A percentile compares a stretch with the other conserved stretches of the same genome.
Evolutionary conservation across 139 green algal genomes (phyloP).

Genomic region (Eudorina sp.): DNA sequence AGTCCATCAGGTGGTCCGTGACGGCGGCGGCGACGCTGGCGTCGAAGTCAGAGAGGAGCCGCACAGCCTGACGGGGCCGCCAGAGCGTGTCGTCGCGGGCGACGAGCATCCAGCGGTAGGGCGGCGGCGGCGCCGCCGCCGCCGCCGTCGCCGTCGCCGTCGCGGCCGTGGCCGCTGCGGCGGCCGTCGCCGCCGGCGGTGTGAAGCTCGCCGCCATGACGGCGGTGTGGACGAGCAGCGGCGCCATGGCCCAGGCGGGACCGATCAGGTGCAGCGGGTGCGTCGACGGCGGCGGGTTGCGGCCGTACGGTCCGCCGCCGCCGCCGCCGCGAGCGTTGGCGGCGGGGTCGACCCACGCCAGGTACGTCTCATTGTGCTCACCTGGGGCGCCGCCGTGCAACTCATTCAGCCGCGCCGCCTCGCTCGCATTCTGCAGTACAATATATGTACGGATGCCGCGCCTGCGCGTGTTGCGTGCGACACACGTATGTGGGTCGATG

Average conservation of each 20-base stretch:
- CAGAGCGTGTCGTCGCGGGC: conserved; percentile 45
- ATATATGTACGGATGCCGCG: conserved; percentile 41
- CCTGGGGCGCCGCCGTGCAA: neutral
- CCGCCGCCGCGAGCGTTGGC: neutral
- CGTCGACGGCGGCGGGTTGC: neutral
- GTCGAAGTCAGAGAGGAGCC: neutral
- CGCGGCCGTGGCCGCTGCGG: neutral
- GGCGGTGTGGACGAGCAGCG: neutral
- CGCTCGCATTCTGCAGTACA: neutral
- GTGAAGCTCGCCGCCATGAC: neutral
- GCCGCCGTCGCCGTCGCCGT: neutral
- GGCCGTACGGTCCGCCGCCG: neutral
- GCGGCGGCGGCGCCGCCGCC: neutral
- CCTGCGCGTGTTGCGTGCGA: conserved; percentile 2
- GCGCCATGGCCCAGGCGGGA: conserved; percentile 19
- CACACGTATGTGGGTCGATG: too few relatives aligned
- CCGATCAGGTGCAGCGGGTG: conserved; percentile 6
- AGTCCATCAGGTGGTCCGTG: conserved; percentile 29
- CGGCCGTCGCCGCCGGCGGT: neutral
- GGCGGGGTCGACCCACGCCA: neutral
- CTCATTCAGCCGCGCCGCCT: neutral
- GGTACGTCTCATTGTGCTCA: neutral
- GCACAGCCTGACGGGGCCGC: neutral
- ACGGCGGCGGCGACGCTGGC: neutral
- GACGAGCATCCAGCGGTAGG: conserved; percentile 46